phyloP scores from a whole-genome alignment of 257 asterid genomes.

The Forsythia suspensa region DNA sequence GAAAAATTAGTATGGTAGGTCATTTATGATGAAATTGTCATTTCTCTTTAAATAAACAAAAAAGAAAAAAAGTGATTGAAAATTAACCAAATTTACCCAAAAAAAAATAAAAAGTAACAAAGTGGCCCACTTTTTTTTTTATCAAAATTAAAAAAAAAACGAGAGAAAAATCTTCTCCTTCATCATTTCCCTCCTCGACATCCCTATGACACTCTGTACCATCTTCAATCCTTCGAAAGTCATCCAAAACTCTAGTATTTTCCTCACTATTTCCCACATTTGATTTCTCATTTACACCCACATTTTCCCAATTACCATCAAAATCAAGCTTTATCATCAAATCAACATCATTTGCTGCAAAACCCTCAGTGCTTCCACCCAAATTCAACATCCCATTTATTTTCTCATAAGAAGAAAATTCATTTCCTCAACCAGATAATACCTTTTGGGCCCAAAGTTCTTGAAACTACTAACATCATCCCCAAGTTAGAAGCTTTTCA shows the following conservation, averaged over 20 bases:
- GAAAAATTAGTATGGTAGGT: too few relatives aligned
- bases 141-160: too few relatives aligned
- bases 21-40: too few relatives aligned
- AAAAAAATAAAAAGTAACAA: too few relatives aligned
- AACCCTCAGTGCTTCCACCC: constrained; percentile 36
- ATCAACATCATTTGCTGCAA: constrained; percentile 29
- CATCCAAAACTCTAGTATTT: constrained; percentile 14
- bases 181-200: constrained; percentile 15
- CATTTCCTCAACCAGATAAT: constrained; percentile 36
- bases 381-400: constrained; percentile 28
- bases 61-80: too few relatives aligned
- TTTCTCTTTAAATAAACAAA: too few relatives aligned
- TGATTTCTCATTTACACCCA: constrained; percentile 23
- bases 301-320: constrained; percentile 35
- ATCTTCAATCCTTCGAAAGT: constrained; percentile 19
- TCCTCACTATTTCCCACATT: constrained; percentile 20
- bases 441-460: constrained; percentile 37
- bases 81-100: too few relatives aligned
- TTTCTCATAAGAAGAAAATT: constrained; percentile 26
- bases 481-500: constrained; percentile 62
- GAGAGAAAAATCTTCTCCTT: too few relatives aligned
- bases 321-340: constrained; percentile 34
- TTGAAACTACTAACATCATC: constrained; percentile 42
- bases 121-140: too few relatives aligned
- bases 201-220: constrained; percentile 12